A percentile compares a stretch with the other conserved stretches of the same genome.
phyloP scores from a whole-genome alignment of 2,329 filamentous ascomycete genomes.

The Magnaporthiopsis incrustans region DNA sequence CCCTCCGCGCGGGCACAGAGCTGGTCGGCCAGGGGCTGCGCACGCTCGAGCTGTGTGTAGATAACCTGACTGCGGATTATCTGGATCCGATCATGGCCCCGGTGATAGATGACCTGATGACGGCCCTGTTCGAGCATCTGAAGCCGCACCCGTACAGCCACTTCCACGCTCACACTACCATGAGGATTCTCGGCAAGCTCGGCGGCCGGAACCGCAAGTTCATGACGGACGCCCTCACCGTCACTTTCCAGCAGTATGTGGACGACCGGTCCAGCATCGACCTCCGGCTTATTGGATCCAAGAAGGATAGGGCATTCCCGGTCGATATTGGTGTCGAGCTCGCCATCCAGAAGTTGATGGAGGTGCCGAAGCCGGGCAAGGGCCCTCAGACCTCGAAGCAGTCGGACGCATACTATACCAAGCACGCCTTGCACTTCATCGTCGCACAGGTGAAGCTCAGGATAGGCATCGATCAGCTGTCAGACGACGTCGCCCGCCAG shows the following conservation, averaged over 20 bases:
- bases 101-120: conserved; percentile 98
- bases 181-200: conserved; percentile 93
- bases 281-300: conserved; percentile 79
- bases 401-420: conserved; percentile 78
- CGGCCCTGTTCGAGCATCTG: conserved; percentile 90
- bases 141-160: conserved; percentile 92
- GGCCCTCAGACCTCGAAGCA: conserved; percentile 42
- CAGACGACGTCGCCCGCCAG: conserved; percentile 79
- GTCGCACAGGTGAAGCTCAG: conserved; percentile 84
- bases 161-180: conserved; percentile 95
- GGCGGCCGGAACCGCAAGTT: conserved; percentile 94
- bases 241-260: conserved; percentile 75
- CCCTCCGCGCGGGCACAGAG: conserved; percentile 82
- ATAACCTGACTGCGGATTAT: conserved; percentile 96
- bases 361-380: conserved; percentile 57
- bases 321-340: conserved; percentile 79
- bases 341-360: conserved; percentile 81
- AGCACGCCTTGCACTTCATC: conserved; percentile 82
- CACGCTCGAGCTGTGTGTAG: conserved; percentile 92
- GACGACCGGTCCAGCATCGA: conserved; percentile 87
- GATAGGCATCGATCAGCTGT: conserved; percentile 78
- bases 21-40: conserved; percentile 89
- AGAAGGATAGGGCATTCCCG: conserved; percentile 81
- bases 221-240: conserved; percentile 78
- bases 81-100: conserved; percentile 98